A percentile compares a stretch with the other conserved stretches of the same genome.
phyloP scores from a whole-genome alignment of 306 rosid genomes.

The Sesbania bispinosa region DNA sequence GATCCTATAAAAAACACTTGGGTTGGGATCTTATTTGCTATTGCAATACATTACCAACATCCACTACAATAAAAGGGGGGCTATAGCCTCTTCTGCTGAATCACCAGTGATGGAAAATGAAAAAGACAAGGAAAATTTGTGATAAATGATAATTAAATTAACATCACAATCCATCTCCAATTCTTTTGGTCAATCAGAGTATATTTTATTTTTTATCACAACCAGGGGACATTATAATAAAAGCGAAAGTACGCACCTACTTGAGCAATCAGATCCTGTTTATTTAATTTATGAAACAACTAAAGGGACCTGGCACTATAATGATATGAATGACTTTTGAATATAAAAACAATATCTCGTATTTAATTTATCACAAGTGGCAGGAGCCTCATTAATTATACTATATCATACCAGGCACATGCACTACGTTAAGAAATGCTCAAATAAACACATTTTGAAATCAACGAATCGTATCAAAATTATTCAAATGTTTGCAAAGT shows the following conservation, averaged over 20 bases:
- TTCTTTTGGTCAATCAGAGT: neutral
- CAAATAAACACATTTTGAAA: too few species aligned
- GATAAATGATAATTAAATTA: neutral
- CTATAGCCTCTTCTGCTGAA: neutral
- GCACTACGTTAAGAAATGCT: too few species aligned
- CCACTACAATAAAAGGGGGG: neutral
- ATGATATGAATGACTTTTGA: neutral
- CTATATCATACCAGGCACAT: neutral
- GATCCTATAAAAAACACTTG: neutral
- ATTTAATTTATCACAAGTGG: conserved; percentile 9
- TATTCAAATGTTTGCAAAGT: neutral
- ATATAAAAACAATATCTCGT: neutral
- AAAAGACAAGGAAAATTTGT: neutral
- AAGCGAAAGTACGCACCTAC: too few species aligned
- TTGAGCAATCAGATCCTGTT: too few species aligned
- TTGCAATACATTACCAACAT: neutral
- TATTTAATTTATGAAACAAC: neutral
- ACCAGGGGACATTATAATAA: neutral
- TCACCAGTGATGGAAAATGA: neutral
- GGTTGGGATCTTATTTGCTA: neutral
- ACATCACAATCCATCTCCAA: neutral
- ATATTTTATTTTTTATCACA: neutral
- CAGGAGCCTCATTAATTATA: neutral
- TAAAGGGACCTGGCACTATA: neutral
- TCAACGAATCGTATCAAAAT: neutral